Percentiles rank a stretch among this genome's conserved stretches.
Conservation (phyloP, 1,284 basidiomycete genomes). For the Moesziomyces parantarcticus region DNA sequence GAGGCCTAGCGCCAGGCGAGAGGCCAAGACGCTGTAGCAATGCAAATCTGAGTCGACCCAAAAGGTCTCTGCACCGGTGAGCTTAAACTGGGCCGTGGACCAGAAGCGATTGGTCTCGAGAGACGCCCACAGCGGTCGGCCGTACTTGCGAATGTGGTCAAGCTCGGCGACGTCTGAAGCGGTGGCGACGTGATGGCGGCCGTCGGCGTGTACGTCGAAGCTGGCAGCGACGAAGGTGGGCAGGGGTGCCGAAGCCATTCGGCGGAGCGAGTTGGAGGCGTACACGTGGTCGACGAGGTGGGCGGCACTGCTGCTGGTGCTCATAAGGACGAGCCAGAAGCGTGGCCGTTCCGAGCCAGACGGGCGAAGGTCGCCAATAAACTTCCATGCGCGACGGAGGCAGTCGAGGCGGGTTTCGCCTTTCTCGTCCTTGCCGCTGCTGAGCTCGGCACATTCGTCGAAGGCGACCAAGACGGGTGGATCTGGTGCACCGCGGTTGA, state of each 20-base stretch:
- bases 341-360: not conserved
- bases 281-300: not conserved
- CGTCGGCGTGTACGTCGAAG: slow-evolving; percentile 10
- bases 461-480: slow-evolving; percentile 17
- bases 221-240: slow-evolving; percentile 14
- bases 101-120: slow-evolving; percentile 1
- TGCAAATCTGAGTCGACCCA: not conserved
- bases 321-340: slow-evolving; percentile 27
- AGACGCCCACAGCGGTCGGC: slow-evolving; percentile 22
- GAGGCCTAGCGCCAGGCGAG: slow-evolving; percentile 6
- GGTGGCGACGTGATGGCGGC: not conserved
- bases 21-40: slow-evolving; percentile 12
- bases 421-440: not conserved
- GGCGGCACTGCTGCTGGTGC: slow-evolving; percentile 22
- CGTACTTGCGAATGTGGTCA: slow-evolving; percentile 13
- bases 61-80: not conserved
- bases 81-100: not conserved
- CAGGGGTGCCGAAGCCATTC: not conserved
- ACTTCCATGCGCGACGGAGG: slow-evolving; percentile 19
- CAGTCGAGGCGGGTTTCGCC: slow-evolving; percentile 4
- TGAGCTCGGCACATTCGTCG: slow-evolving; percentile 24
- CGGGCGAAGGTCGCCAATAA: not conserved
- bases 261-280: not conserved
- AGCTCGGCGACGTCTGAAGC: slow-evolving; percentile 2
- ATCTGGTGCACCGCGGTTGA: not conserved